A percentile compares a stretch with the other conserved stretches of the same genome.
These are phyloP conservation scores for Cryptosporidium sp. DNA, from an alignment of 169 alveolate genomes.

Conservation along the genomic window DNA sequence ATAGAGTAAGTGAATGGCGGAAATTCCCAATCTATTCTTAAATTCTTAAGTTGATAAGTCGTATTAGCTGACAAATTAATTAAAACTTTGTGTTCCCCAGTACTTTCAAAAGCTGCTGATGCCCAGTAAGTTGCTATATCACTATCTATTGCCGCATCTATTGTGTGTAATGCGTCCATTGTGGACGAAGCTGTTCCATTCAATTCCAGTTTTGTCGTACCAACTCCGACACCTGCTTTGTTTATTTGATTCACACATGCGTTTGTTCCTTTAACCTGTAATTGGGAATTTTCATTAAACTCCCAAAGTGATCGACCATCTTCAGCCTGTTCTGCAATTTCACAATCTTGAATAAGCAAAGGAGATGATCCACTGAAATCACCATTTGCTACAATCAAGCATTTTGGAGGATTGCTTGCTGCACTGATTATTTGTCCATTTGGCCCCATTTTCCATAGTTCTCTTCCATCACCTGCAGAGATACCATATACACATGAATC, in stretches of 20 bases:
- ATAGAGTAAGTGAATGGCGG: constrained; percentile 88
- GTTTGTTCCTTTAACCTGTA: constrained; percentile 88
- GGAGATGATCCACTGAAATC: constrained; percentile 77
- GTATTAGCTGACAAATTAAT: constrained; percentile 46
- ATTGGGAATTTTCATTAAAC: constrained; percentile 87
- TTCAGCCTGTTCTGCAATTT: constrained; percentile 80
- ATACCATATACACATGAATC: constrained; percentile 72
- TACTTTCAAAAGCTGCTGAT: constrained; percentile 84
- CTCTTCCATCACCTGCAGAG: constrained; percentile 76
- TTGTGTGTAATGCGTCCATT: constrained; percentile 79
- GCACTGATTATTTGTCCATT: constrained; percentile 79
- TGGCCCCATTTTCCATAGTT: constrained; percentile 77
- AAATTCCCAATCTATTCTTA: constrained; percentile 89
- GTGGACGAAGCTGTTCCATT: constrained; percentile 82
- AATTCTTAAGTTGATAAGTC: constrained; percentile 42
- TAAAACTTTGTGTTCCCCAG: constrained; percentile 78
- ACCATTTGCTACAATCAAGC: constrained; percentile 79
- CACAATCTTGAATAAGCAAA: constrained; percentile 77
- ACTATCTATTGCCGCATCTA: constrained; percentile 87
- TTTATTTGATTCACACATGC: constrained; percentile 89
- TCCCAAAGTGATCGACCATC: constrained; percentile 86
- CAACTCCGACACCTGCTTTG: constrained; percentile 88
- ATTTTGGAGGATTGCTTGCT: constrained; percentile 80
- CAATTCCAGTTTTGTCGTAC: constrained; percentile 84
- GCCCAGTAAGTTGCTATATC: constrained; percentile 87